Evolutionary conservation across 257 asterid genomes (phyloP).

Genomic region (Primulina eburnea): DNA sequence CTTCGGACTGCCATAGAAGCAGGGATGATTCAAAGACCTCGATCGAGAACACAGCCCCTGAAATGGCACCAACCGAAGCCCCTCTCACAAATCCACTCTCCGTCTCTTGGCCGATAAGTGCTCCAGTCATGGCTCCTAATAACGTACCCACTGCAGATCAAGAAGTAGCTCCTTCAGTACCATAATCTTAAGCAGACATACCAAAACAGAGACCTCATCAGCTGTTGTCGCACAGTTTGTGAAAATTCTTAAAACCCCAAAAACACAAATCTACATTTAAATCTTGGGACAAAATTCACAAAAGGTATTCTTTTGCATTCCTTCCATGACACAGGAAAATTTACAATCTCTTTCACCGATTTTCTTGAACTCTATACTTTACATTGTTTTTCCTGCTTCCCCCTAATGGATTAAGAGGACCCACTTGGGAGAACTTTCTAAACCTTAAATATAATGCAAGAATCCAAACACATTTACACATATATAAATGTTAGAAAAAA

Average conservation of each 20-base stretch:
- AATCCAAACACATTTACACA: neutral
- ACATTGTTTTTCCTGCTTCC: neutral
- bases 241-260: neutral
- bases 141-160: conserved; percentile 78
- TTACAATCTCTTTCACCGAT: neutral
- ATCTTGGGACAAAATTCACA: neutral
- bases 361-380: neutral
- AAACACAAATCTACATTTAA: neutral
- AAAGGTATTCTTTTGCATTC: neutral
- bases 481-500: too few species aligned
- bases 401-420: neutral
- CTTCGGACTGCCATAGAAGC: conserved; percentile 84
- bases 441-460: neutral
- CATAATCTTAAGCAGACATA: neutral
- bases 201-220: neutral
- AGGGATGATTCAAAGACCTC: conserved; percentile 92
- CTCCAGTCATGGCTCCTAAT: conserved; percentile 95
- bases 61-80: conserved; percentile 95
- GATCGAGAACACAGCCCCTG: conserved; percentile 97
- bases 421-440: neutral
- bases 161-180: conserved; percentile 13
- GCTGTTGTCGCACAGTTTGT: neutral
- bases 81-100: conserved; percentile 97
- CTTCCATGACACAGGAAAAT: neutral
- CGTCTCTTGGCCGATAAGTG: conserved; percentile 94